Evolutionary conservation across 257 asterid species (phyloP).

Genomic region (Penstemon davidsonii): DNA sequence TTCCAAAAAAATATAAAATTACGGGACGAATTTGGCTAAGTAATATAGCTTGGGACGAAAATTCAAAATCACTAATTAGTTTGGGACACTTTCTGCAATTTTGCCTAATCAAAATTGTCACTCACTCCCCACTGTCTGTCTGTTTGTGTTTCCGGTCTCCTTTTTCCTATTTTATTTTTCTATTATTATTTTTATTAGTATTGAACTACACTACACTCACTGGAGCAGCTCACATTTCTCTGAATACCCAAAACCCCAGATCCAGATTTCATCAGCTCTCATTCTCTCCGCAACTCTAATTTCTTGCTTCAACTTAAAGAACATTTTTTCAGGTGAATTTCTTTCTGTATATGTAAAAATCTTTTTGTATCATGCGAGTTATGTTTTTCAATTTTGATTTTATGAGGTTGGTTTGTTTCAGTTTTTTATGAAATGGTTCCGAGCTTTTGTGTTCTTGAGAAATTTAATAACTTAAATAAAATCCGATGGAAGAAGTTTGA

Average conservation of each 20-base stretch:
- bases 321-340: conserved; percentile 29
- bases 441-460: conserved; percentile 20
- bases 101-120: too few relatives aligned
- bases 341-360: conserved; percentile 6
- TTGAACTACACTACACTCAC: not conserved
- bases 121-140: too few relatives aligned
- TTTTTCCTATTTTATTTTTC: not conserved
- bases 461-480: too few relatives aligned
- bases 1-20: too few relatives aligned
- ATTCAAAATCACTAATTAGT: too few relatives aligned
- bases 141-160: too few relatives aligned
- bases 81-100: too few relatives aligned
- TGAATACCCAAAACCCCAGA: conserved; percentile 50
- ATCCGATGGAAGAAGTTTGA: too few relatives aligned
- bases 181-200: not conserved
- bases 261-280: conserved; percentile 35
- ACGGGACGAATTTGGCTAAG: too few relatives aligned
- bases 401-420: not conserved
- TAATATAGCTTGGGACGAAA: too few relatives aligned
- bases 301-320: conserved; percentile 1
- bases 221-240: conserved; percentile 27
- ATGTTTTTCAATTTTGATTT: conserved; percentile 7
- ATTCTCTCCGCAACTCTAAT: conserved; percentile 20
- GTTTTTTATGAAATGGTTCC: not conserved
- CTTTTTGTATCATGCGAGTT: conserved; percentile 13